Percentiles rank a stretch among this genome's conserved stretches.
phyloP scores from a whole-genome alignment of 768 basidiomycete species.

The Lentinus tigrinus region DNA sequence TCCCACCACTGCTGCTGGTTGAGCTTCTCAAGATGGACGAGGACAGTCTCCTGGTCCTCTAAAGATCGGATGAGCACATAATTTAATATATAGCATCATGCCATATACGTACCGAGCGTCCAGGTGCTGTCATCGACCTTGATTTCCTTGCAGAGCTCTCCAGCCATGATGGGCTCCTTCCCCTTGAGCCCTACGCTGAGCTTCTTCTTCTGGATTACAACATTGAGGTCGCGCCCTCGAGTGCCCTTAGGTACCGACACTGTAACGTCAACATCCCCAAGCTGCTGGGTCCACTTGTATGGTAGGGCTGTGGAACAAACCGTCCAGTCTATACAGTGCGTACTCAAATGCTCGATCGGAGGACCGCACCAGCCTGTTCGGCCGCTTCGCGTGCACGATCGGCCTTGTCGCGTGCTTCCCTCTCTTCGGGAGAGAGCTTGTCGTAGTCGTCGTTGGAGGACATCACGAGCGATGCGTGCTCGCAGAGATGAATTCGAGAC shows the following conservation, averaged over 20 bases:
- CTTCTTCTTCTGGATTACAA: constrained; percentile 79
- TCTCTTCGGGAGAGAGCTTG: constrained; percentile 72
- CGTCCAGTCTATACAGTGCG: constrained; percentile 10
- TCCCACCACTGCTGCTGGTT: constrained; percentile 97
- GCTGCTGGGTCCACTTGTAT: constrained; percentile 88
- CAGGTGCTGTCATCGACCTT: constrained; percentile 97
- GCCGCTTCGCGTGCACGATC: constrained; percentile 65
- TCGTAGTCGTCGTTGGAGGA: constrained; percentile 60
- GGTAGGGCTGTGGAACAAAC: constrained; percentile 63
- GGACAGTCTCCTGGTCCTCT: constrained; percentile 78
- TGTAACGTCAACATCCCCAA: constrained; percentile 81
- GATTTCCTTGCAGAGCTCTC: constrained; percentile 90
- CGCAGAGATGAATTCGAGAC: constrained; percentile 17
- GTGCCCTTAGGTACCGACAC: constrained; percentile 89
- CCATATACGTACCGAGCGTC: constrained; percentile 70
- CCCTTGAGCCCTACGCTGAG: constrained; percentile 85
- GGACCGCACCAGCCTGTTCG: constrained; percentile 76
- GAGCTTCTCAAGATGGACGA: constrained; percentile 82
- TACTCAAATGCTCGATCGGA: constrained; percentile 23
- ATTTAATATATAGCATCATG: too few species aligned
- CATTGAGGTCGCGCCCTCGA: constrained; percentile 68
- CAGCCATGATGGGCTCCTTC: constrained; percentile 80
- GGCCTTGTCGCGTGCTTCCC: constrained; percentile 67
- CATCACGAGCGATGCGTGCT: constrained; percentile 23
- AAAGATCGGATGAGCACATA: background rate